Evolutionary conservation across 805 yeast species (phyloP), one percentile per base, ranked within the genome.

Genomic region (Teunomyces tritomae): DNA sequence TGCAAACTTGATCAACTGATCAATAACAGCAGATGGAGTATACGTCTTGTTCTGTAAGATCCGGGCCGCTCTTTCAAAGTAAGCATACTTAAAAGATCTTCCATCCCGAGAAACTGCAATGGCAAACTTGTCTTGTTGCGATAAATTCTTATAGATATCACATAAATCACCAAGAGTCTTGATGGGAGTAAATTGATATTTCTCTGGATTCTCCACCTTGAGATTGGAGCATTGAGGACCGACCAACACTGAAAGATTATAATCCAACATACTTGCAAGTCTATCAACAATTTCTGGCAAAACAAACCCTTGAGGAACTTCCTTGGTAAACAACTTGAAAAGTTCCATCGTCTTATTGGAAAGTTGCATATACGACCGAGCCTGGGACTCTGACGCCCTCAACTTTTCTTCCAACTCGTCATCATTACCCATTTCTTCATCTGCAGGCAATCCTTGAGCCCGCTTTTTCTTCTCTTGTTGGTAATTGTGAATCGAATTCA

Each of bases 231-330:
- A 91, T 61, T 87, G 86, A 11, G 98, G 97, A 0, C 99, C 99
- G 24, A 90, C 97, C 66, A 94, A 74, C n/a, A 92, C 89, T 43
- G 83, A 87, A 51, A 94, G 72, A 63, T 94, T 94, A 68, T 91
- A 92, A 69, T 94, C 87, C 63, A 94, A 74, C 99, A 94, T 94
- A 40, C 96, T 90, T 0, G 99, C 96, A 52, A 94, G 73, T 65
- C 99, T 79, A 58, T 90, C 96, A 36, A 92, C 96, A 58, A 94
- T 84, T 67, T 94, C 99, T 1, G 88, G 82, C 37, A 89, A 85
- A 3, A 83, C 82, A 68, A 94, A 94, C 0, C 96, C 92, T 44
- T 73, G 75, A 7, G 98, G 97, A 8, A 89, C 88, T 52, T 92
- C 92, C 49, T 80, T 75, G 0, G 98, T 89, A 62, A 91, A 94